phyloP scores from a whole-genome alignment of 257 asterid genomes.

The Nicotiana otophora region DNA sequence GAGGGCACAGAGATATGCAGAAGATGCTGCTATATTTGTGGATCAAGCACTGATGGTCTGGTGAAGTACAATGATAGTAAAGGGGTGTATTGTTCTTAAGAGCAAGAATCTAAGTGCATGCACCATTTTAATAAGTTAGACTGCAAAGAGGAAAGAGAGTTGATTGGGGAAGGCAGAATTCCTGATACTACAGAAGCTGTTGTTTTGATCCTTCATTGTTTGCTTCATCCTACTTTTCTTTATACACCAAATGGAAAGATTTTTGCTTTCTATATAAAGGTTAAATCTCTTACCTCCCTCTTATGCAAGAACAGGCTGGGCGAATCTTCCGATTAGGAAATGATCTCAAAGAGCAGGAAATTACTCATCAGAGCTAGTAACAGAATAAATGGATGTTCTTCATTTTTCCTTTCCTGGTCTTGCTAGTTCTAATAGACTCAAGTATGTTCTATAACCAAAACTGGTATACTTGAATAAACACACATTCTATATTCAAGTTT shows the following conservation, averaged over 20 bases:
- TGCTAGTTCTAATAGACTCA: not conserved
- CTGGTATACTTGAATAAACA: not conserved
- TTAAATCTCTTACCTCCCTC: not conserved
- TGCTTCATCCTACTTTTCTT: not conserved
- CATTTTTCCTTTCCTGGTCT: not conserved
- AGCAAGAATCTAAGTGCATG: not conserved
- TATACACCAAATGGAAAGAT: not conserved
- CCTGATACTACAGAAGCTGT: not conserved
- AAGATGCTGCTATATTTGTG: not conserved
- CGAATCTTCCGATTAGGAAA: not conserved
- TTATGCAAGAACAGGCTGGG: not conserved
- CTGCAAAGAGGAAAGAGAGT: not conserved
- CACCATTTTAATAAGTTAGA: not conserved
- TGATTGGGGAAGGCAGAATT: not conserved
- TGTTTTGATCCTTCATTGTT: not conserved
- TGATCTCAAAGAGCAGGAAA: not conserved
- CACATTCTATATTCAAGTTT: not conserved
- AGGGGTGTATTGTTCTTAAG: not conserved
- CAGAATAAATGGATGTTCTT: not conserved
- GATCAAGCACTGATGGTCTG: not conserved
- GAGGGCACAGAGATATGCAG: not conserved
- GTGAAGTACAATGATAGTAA: not conserved
- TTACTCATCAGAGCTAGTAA: not conserved
- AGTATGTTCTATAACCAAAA: not conserved
- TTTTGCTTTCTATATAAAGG: not conserved